Evolutionary conservation across 495 filamentous ascomycete species (phyloP), one percentile per base, ranked within the genome.

Genomic region (Penicillium paradoxum): DNA sequence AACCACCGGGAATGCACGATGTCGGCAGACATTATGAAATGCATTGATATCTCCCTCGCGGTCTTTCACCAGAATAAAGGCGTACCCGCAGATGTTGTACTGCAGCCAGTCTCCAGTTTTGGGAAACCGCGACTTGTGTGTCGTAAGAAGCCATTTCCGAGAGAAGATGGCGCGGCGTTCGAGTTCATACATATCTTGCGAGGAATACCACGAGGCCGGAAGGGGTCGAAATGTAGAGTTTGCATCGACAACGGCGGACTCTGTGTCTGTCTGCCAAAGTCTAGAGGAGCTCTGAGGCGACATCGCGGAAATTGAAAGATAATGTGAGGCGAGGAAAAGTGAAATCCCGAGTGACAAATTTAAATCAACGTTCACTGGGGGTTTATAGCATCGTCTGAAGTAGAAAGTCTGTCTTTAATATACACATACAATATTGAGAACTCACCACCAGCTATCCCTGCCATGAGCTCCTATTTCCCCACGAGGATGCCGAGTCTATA

Each of bases 1-100:
- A 8, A 82, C 77, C 18, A 83, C 71, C 7, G 79, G 78, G 60
- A 75, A 82, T 25, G 79, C 79, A 10, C 79, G 75, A 54, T 83
- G 80, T 25, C 80, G 66, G 54, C 80, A 83, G 32, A 80, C 73
- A 50, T 83, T 83, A 64, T 83, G 76, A 59, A 83, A 82, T n/a
- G 71, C 79, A 38, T 79, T 81, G 60, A 82, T 72, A 2, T 64
- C 67, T 30, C 72, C 74, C 9, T 77, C 56, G 32, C 74, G 74
- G 41, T 79, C 77, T 11, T 66, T 64, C n/a, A 73, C 66, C 5
- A 82, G 54, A 38, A 82, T 64, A 55, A 83, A 77, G 5, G 67
- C 58, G 57, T 72, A 81, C 15, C 73, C 75, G 18, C 78, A 76
- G 3, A 78, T 52, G 11, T 75, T 59, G 58, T 73, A 77, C 9